A percentile compares a stretch with the other conserved stretches of the same genome.
Evolutionary conservation across 345 rosid species (phyloP).

Genomic region (Ceriops zippeliana): DNA sequence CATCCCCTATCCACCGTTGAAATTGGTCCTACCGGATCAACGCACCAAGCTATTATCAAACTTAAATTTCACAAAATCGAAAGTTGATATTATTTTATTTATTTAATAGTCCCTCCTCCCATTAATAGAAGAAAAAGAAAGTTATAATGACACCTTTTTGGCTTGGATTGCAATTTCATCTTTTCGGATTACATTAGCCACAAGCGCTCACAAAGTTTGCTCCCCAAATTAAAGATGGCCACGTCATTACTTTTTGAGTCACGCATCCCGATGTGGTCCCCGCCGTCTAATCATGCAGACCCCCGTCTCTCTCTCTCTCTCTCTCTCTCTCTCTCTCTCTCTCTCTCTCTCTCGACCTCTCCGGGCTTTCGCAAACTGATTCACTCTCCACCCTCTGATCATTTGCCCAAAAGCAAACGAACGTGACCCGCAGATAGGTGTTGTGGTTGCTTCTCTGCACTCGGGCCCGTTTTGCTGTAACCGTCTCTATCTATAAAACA

Average conservation of each 20-base stretch:
- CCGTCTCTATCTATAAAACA: conserved; percentile 26
- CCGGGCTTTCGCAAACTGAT: conserved; percentile 1
- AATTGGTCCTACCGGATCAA: too few species aligned
- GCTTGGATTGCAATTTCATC: too few species aligned
- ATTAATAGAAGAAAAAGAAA: too few species aligned
- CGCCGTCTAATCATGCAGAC: background rate
- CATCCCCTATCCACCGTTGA: too few species aligned
- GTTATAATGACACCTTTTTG: too few species aligned
- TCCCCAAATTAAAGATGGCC: conserved; percentile 7
- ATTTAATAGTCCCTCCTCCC: too few species aligned
- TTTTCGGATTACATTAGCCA: background rate
- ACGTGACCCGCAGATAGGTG: background rate
- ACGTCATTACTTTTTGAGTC: background rate
- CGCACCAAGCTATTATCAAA: too few species aligned
- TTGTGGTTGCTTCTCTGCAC: conserved; percentile 10
- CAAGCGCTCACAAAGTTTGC: background rate
- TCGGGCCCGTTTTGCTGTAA: conserved; percentile 1
- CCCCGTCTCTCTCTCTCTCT: background rate
- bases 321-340: background rate
- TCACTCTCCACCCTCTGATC: conserved; percentile 32
- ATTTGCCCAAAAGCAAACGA: background rate
- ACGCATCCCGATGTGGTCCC: background rate
- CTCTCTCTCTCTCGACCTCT: background rate
- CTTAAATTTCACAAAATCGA: too few species aligned
- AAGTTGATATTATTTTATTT: too few species aligned